Percentiles rank a stretch among this genome's conserved stretches.
These are phyloP conservation scores for Penicillium sp. DNA, from an alignment of 2,329 filamentous ascomycete species.

Conservation along the genomic window DNA sequence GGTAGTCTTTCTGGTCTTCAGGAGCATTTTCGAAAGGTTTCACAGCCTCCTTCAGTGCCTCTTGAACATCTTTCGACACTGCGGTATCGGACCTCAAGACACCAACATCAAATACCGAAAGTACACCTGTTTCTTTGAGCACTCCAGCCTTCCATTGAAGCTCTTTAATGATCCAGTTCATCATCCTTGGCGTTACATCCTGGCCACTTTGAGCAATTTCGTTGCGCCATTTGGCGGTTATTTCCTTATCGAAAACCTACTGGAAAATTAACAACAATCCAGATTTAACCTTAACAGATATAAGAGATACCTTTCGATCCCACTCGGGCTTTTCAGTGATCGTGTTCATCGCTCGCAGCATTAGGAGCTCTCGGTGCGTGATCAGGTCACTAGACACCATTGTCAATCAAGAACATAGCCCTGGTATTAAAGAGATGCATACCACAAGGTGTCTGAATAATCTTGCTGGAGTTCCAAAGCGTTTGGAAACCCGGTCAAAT, in stretches of 20 bases:
- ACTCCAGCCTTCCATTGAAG: slow-evolving; percentile 54
- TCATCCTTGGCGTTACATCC: slow-evolving; percentile 40
- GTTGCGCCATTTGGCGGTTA: slow-evolving; percentile 39
- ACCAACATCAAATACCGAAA: slow-evolving; percentile 50
- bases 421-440: neutral
- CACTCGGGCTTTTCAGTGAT: slow-evolving; percentile 51
- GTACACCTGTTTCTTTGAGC: slow-evolving; percentile 44
- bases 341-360: slow-evolving; percentile 47
- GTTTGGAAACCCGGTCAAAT: neutral
- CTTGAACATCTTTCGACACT: slow-evolving; percentile 45
- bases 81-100: slow-evolving; percentile 60
- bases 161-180: slow-evolving; percentile 50
- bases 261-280: neutral
- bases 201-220: slow-evolving; percentile 29
- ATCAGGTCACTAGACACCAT: neutral
- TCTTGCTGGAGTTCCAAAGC: no score
- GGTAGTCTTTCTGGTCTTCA: slow-evolving; percentile 63
- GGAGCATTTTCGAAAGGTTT: slow-evolving; percentile 58
- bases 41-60: slow-evolving; percentile 53
- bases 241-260: slow-evolving; percentile 40
- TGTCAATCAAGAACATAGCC: neutral
- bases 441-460: no score
- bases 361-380: slow-evolving; percentile 36
- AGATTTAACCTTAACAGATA: neutral
- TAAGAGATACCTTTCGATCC: slow-evolving; percentile 41